Evolutionary conservation across 208 protist genomes (phyloP), one percentile per base, ranked within the genome.

Genomic region (Angomonas ambiguus): DNA sequence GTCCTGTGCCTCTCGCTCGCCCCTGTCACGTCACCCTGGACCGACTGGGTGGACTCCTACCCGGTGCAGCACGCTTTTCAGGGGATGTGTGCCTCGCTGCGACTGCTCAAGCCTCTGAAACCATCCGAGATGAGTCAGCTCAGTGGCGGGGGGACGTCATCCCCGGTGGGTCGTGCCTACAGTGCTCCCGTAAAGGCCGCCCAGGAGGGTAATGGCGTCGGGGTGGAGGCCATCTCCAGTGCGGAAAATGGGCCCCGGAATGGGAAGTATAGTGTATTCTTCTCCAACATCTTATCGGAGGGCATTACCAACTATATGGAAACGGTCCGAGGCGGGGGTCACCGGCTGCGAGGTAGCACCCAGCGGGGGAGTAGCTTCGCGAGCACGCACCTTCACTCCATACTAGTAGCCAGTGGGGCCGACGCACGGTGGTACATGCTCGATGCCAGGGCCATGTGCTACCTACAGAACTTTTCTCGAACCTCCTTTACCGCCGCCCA

Each of bases 361-460:
- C 28, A 8, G 59, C 64, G 48, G 51, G 33, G 51, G 62, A 16
- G 63, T 55, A 49, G 62, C 22, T 65, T 57, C 25, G 45, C 65
- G 5, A 42, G 34, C 42, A 72, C 38, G 48, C 56, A 61, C 6
- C 42, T 64, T 1, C 51, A 69, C 53, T 64, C 65, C 28, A 67
- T 84, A 24, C 48, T 73, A 20, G 53, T 63, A 20, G 55, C 74
- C 22, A 69, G 72, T 56, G 79, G 79, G 13, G 71, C 74, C 1
- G 79, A 84, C 49, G 73, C 74, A 27, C 73, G 79, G 49, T 84
- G 79, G 79, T 84, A 84, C 71, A 70, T 84, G 22, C 67, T 84
- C 28, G 79, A 84, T 41, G 74, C 79, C 0, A 67, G 79, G 18
- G 71, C 79, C 20, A 48, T 84, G 25, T 70, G 67, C 31, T 65